Evolutionary conservation across 352 stramenopile species (phyloP).

Genomic region (Globisporangium carolinianum): DNA sequence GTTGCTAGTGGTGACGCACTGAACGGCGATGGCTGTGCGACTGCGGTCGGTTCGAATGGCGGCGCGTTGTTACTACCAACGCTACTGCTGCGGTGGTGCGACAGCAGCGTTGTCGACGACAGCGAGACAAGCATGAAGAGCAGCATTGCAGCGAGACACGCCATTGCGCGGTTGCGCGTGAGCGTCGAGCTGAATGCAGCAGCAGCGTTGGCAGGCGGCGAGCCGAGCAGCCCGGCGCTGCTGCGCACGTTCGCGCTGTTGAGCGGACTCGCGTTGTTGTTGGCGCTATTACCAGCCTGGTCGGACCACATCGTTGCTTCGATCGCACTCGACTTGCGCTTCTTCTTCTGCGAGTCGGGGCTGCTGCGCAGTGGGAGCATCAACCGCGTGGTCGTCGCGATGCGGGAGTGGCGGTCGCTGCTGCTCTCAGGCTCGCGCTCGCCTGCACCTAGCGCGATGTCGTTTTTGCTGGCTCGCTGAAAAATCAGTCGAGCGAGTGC

Average conservation of each 20-base stretch:
- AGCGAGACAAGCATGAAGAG: conserved; percentile 59
- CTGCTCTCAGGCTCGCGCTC: neutral
- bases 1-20: too few relatives aligned
- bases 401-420: neutral
- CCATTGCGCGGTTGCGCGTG: conserved; percentile 37
- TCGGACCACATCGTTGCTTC: conserved; percentile 59
- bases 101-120: conserved; percentile 36
- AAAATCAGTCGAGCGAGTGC: too few relatives aligned
- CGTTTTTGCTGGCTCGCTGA: too few relatives aligned
- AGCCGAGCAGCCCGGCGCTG: conserved; percentile 16
- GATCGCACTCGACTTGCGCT: conserved; percentile 74
- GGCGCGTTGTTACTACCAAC: conserved; percentile 12
- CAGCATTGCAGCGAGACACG: conserved; percentile 40
- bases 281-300: conserved; percentile 8
- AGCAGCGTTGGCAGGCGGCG: conserved; percentile 17
- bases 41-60: conserved; percentile 6
- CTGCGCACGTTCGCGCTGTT: conserved; percentile 14
- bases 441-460: too few relatives aligned
- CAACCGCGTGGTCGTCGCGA: conserved; percentile 5
- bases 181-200: conserved; percentile 31
- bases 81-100: conserved; percentile 5
- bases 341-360: conserved; percentile 63
- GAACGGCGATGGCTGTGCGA: too few relatives aligned
- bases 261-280: conserved; percentile 13
- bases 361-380: conserved; percentile 39